Evolutionary conservation across 768 basidiomycete species (phyloP), one percentile per base, ranked within the genome.

Genomic region (Collybiopsis confluens): DNA sequence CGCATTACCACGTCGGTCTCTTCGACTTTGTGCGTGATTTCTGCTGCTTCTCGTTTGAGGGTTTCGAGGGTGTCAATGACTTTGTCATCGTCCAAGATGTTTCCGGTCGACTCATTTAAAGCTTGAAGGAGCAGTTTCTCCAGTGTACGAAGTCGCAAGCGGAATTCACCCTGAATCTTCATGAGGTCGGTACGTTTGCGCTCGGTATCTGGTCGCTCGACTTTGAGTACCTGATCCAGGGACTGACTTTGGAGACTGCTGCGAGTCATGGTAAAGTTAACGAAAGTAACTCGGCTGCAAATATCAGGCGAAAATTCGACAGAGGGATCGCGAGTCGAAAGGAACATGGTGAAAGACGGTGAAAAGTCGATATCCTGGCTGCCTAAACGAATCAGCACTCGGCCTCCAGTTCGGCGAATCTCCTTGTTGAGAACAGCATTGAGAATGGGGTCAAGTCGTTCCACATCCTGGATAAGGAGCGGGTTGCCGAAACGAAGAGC

Each of bases 311-410:
- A 91, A 71, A 99, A 98, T 62, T 98, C 94, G 57, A 97, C 89
- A 0, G 96, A 96, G 2, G 97, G 95, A 68, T 99, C 95, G 20
- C 97, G 77, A 10, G 97, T 99, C 1, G 96, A 92, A 41, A 99
- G 78, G 83, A 99, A 99, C 92, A 99, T 95, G 4, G 92, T 97
- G 78, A 99, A 99, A n/a, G 97, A 87, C 5, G 97, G 97, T 0
- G 97, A 99, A 68, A 98, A 98, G 67, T 99, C 97, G 68, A 99
- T 98, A 61, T 99, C 97, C 73, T 99, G 97, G 65, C 80, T 98
- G 3, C 97, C 96, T 20, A 98, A 76, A 35, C 97, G 91, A 58
- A 99, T 97, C 37, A 98, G 82, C 13, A 98, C 94, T 68, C 97
- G 92, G 40, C 97, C 97, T 40, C 97, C 97, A 2, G 97, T 97